A percentile compares a stretch with the other conserved stretches of the same genome.
These are phyloP conservation scores for Metschnikowia continentalis DNA, from an alignment of 805 yeast genomes.

Conservation along the genomic window DNA sequence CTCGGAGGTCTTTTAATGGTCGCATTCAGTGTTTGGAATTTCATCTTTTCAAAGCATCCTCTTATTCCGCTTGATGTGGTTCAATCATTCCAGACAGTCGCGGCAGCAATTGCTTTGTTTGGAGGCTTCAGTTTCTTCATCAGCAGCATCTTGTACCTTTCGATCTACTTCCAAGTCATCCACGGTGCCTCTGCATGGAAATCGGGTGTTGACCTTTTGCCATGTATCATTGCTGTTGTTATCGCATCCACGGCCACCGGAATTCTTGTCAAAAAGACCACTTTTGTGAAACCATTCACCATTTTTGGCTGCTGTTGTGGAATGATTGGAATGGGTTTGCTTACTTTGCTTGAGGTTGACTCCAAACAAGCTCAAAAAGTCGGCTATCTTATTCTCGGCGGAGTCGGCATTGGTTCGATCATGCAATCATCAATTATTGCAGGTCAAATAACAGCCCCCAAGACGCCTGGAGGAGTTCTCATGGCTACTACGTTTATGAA, in stretches of 20 bases:
- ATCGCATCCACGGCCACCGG: constrained; percentile 37
- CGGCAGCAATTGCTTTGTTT: constrained; percentile 13
- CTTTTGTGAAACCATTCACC: constrained; percentile 40
- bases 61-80: constrained; percentile 18
- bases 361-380: constrained; percentile 35
- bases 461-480: constrained; percentile 46
- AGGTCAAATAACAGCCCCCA: constrained; percentile 49
- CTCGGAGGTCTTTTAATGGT: constrained; percentile 19
- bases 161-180: constrained; percentile 50
- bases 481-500: constrained; percentile 44
- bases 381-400: constrained; percentile 44
- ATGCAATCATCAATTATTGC: constrained; percentile 44
- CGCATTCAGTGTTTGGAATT: constrained; percentile 20
- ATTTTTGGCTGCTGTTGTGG: constrained; percentile 32
- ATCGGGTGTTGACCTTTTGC: constrained; percentile 45
- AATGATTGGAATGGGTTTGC: constrained; percentile 43
- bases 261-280: constrained; percentile 31
- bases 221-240: constrained; percentile 39
- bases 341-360: constrained; percentile 37
- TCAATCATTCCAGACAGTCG: constrained; percentile 12
- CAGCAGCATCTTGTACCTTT: constrained; percentile 23
- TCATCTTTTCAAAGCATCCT: constrained; percentile 16
- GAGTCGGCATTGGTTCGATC: constrained; percentile 45
- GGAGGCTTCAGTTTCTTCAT: constrained; percentile 20
- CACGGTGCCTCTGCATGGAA: constrained; percentile 37